Conservation (phyloP, 1,284 basidiomycete species). For the Sutorius eximius region DNA sequence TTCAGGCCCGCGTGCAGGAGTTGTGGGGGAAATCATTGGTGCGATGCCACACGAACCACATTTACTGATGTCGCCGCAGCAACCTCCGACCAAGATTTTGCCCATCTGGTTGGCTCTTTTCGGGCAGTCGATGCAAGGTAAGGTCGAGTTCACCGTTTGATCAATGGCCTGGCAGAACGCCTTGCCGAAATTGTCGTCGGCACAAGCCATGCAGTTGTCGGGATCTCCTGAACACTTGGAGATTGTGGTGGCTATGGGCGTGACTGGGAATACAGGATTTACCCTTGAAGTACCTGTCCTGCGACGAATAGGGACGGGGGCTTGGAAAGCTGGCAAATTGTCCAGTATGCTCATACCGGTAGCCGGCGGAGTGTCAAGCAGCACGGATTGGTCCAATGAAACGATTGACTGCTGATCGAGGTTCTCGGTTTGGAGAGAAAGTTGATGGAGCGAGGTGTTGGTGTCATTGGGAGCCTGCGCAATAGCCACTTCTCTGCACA, state of each 20-base stretch:
- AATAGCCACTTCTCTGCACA: conserved; percentile 66
- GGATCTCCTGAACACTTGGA: conserved; percentile 56
- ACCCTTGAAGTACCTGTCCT: conserved; percentile 39
- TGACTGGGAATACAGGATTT: conserved; percentile 56
- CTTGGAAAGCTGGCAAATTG: conserved; percentile 73
- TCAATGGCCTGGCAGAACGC: conserved; percentile 82
- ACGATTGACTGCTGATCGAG: conserved; percentile 26
- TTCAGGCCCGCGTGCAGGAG: conserved; percentile 36
- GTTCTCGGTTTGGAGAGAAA: conserved; percentile 15
- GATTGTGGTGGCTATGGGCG: conserved; percentile 24
- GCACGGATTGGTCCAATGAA: conserved; percentile 23
- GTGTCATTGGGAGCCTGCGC: conserved; percentile 39
- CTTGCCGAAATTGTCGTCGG: conserved; percentile 78
- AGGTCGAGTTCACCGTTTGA: conserved; percentile 50
- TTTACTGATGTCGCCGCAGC: conserved; percentile 34
- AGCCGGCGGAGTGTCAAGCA: conserved; percentile 14
- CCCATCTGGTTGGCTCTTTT: conserved; percentile 26
- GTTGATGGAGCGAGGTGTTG: conserved; percentile 10
- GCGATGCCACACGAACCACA: conserved; percentile 37
- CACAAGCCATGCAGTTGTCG: conserved; percentile 74
- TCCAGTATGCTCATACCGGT: conserved; percentile 59
- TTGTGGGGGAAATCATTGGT: conserved; percentile 30
- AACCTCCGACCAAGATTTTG: conserved; percentile 30
- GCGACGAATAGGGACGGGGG: conserved; percentile 72
- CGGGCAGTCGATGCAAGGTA: conserved; percentile 58